These are phyloP conservation scores for Podospora pseudopauciseta DNA, from an alignment of 495 filamentous ascomycete genomes.

Conservation along the genomic window DNA sequence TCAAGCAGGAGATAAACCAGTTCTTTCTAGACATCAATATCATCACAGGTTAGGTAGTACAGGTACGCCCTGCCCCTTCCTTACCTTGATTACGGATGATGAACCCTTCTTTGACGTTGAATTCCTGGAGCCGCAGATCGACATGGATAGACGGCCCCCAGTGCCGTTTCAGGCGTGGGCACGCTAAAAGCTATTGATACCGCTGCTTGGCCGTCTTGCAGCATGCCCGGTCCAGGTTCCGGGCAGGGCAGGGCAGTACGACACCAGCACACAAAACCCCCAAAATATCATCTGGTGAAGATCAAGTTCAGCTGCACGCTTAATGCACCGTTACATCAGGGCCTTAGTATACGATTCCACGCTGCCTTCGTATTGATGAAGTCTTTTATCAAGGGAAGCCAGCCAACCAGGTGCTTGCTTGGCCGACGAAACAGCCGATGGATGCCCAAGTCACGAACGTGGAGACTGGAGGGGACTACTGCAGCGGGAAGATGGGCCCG, in stretches of 20 bases:
- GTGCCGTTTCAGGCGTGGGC: background rate
- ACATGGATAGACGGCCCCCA: slow-evolving; percentile 1
- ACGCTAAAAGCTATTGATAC: background rate
- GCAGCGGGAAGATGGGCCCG: slow-evolving; percentile 1
- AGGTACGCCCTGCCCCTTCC: too few relatives aligned
- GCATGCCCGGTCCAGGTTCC: background rate
- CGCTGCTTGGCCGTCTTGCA: background rate
- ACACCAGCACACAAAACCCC: background rate
- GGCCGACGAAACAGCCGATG: slow-evolving; percentile 8
- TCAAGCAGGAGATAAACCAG: background rate
- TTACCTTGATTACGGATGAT: background rate
- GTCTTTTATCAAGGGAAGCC: background rate
- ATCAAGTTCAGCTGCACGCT: background rate
- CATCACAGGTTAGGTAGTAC: too few relatives aligned
- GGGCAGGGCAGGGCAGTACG: too few relatives aligned
- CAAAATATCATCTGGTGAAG: slow-evolving; percentile 3
- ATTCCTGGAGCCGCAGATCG: background rate
- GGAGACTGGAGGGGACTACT: slow-evolving; percentile 2
- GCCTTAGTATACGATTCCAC: background rate
- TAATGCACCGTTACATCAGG: background rate
- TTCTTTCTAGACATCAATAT: too few relatives aligned
- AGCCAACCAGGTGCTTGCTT: slow-evolving; percentile 1
- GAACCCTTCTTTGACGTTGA: background rate
- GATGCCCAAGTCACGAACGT: slow-evolving; percentile 8
- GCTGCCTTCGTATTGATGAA: background rate